Conservation (phyloP, 2,329 filamentous ascomycete genomes). For the Aspergillus fructus region DNA sequence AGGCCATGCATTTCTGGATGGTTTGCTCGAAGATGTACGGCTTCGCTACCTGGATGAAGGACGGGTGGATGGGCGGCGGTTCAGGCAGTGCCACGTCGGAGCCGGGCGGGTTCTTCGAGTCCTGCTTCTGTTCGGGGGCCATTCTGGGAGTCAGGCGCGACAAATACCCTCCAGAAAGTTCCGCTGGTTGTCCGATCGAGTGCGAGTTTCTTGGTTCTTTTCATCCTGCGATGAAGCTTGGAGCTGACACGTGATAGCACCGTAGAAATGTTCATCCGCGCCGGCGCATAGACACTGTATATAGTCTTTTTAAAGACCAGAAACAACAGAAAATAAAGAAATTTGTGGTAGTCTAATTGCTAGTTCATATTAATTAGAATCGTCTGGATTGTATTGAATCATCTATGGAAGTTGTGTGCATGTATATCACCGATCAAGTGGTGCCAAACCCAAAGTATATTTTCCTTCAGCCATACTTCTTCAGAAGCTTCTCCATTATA, state of each 20-base stretch:
- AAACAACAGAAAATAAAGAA: too few relatives aligned
- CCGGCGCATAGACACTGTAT: neutral
- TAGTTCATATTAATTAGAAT: too few relatives aligned
- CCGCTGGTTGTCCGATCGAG: neutral
- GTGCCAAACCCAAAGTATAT: neutral
- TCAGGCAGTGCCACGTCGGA: conserved; percentile 19
- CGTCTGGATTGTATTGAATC: neutral
- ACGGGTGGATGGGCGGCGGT: conserved; percentile 57
- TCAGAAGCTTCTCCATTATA: conserved; percentile 73
- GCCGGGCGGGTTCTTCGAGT: conserved; percentile 10
- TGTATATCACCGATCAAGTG: neutral
- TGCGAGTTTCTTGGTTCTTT: neutral
- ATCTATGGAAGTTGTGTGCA: neutral
- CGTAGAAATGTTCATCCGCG: neutral
- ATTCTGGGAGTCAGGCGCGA: conserved; percentile 13
- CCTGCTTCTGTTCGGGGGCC: conserved; percentile 22
- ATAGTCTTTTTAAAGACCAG: too few relatives aligned
- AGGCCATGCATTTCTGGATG: conserved; percentile 70
- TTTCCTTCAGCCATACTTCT: conserved; percentile 61
- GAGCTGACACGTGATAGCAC: conserved; percentile 5
- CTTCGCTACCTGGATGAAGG: conserved; percentile 63
- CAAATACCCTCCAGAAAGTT: conserved; percentile 3
- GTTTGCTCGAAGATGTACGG: conserved; percentile 82
- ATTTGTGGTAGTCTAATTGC: neutral
- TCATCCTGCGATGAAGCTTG: conserved; percentile 1